These are phyloP conservation scores for Polyporus tsugae DNA, from an alignment of 1,284 basidiomycete species.

Conservation along the genomic window DNA sequence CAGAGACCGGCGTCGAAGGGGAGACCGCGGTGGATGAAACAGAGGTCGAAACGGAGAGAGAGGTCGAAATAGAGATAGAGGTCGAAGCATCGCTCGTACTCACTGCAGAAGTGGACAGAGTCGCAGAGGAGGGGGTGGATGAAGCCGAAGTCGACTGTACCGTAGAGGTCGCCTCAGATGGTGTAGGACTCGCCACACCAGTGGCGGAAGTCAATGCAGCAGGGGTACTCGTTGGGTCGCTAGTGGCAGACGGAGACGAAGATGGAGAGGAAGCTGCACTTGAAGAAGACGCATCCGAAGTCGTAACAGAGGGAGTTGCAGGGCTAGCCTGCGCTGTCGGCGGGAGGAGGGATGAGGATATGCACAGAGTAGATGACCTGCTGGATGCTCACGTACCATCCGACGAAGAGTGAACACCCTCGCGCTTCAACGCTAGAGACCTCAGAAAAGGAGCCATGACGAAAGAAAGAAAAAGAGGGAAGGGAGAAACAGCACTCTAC, in stretches of 20 bases:
- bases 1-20: not conserved
- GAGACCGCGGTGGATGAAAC: too few relatives aligned
- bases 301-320: constrained; percentile 3
- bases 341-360: not conserved
- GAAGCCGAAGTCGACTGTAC: not conserved
- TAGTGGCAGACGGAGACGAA: not conserved
- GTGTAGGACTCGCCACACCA: not conserved
- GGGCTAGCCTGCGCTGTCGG: constrained; percentile 6
- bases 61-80: not conserved
- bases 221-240: not conserved
- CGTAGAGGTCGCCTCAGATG: not conserved
- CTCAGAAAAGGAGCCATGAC: constrained; percentile 8
- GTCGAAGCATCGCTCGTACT: constrained; percentile 1
- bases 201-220: not conserved
- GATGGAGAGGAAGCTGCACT: not conserved
- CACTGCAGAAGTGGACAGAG: not conserved
- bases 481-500: constrained; percentile 4
- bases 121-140: not conserved
- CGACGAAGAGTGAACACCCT: not conserved
- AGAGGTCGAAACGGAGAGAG: not conserved
- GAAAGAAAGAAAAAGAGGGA: constrained; percentile 3
- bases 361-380: not conserved
- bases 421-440: constrained; percentile 11
- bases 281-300: not conserved
- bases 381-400: constrained; percentile 4